phyloP scores from a whole-genome alignment of 2,329 filamentous ascomycete species.

The Orbilia ellipsospora region DNA sequence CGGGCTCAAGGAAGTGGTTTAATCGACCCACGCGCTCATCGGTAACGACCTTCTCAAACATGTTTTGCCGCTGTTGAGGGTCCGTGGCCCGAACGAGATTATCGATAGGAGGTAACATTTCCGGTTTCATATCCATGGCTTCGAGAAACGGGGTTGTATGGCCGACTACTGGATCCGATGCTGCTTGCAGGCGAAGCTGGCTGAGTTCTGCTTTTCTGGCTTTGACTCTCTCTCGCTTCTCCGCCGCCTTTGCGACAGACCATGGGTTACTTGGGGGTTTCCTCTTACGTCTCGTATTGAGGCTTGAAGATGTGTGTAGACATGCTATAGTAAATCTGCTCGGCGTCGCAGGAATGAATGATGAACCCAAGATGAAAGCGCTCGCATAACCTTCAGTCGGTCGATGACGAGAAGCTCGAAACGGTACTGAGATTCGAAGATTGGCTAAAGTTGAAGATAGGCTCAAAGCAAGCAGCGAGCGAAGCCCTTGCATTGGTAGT shows the following conservation, averaged over 20 bases:
- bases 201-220: constrained; percentile 77
- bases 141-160: constrained; percentile 82
- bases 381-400: constrained; percentile 1
- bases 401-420: background rate
- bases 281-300: constrained; percentile 25
- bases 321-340: background rate
- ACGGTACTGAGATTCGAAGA: constrained; percentile 24
- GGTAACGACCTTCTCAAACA: constrained; percentile 56
- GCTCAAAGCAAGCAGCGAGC: constrained; percentile 33
- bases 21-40: constrained; percentile 68
- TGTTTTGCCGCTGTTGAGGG: constrained; percentile 41
- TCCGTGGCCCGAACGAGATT: constrained; percentile 56
- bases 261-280: constrained; percentile 47
- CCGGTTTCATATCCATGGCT: constrained; percentile 73
- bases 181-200: constrained; percentile 71
- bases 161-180: constrained; percentile 84
- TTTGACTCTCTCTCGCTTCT: constrained; percentile 45
- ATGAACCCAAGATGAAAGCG: background rate
- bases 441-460: constrained; percentile 30
- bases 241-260: constrained; percentile 42
- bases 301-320: constrained; percentile 34
- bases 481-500: constrained; percentile 20
- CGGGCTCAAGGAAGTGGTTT: constrained; percentile 79
- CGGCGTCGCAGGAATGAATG: background rate
- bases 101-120: constrained; percentile 63